Evolutionary conservation across 2,329 filamentous ascomycete species (phyloP).

Genomic region (Alternaria infectoria): DNA sequence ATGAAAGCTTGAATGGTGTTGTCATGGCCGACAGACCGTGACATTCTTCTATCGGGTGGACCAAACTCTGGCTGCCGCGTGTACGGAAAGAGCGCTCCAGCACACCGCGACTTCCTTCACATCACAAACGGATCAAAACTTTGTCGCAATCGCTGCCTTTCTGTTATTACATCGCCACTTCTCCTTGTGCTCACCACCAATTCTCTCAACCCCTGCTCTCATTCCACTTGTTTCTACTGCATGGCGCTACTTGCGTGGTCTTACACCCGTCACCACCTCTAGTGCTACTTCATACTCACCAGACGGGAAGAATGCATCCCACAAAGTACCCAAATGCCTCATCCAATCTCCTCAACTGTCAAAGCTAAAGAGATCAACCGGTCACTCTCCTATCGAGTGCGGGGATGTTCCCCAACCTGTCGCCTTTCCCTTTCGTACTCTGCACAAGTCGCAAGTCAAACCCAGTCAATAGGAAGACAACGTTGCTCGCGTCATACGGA

Average conservation of each 20-base stretch:
- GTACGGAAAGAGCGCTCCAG: not conserved
- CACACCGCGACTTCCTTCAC: slow-evolving; percentile 4
- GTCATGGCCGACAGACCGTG: not conserved
- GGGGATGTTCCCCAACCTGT: not conserved
- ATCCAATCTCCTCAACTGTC: not conserved
- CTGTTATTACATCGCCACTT: not conserved
- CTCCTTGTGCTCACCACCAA: not conserved
- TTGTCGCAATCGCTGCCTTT: not conserved
- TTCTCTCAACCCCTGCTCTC: not conserved
- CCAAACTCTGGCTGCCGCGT: slow-evolving; percentile 29
- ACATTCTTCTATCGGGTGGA: slow-evolving; percentile 37
- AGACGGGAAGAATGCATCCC: not conserved
- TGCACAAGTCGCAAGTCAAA: not conserved
- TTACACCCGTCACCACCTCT: not conserved
- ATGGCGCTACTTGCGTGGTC: not conserved
- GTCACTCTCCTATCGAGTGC: slow-evolving; percentile 1
- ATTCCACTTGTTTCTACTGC: not conserved
- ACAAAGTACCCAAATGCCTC: not conserved
- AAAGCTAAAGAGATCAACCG: not conserved
- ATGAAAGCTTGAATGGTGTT: not conserved
- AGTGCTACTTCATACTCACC: not conserved
- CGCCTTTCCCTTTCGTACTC: not conserved
- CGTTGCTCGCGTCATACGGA: slow-evolving; percentile 1
- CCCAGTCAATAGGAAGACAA: slow-evolving; percentile 1
- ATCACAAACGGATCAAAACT: not conserved